Base-by-base conservation (phyloP, 768 basidiomycete genomes). In the Russula lepida region DNA sequence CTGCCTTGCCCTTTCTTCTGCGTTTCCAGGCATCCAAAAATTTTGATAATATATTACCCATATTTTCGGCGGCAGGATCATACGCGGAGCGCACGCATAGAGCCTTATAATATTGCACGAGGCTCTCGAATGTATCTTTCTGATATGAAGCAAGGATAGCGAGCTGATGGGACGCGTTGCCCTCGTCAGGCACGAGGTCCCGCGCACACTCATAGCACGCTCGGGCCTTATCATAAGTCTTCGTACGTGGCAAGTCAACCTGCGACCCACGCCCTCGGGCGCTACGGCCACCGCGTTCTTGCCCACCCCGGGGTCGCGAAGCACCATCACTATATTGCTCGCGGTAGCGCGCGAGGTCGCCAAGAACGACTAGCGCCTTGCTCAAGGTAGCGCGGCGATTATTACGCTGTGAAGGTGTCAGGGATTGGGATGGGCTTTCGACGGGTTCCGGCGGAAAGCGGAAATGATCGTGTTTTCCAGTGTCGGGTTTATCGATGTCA, bases 81-180 rank as follows among this genome's bases (percentile, higher is more conserved):
- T 94, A 99, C 0, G 93, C 89, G 60, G 84, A 81, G 41, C 81
- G 80, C 37, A 93, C 90, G 68, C 92, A 95, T 13, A 98, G 77
- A 1, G 95, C 90, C 32, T 93, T 86, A 70, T 94, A 94, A 72
- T 98, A 95, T 72, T 93, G 88, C 54, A 89, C 80, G 9, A 92
- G 75, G 32, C 90, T 86, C 33, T 77, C 74, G 68, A 95, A 93
- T n/a, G 81, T 77, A 73, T 98, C 92, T 63, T 81, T 80, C 67
- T 87, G 79, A 71, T 97, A 95, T 5, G 87, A 84, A 2, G 92
- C 82, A 33, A 98, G 81, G 62, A 98, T 95, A 4, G 95, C 97
- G 21, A 98, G 84, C 72, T 98, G 97, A 71, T 98, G 95, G 21
- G 89, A 95, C 0, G 97, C 83, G 69, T 98, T 95, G 66, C 95